A percentile compares a stretch with the other conserved stretches of the same genome.
Conservation (phyloP, 371 early-diverging fungal genomes). For the Mortierella sp. region DNA sequence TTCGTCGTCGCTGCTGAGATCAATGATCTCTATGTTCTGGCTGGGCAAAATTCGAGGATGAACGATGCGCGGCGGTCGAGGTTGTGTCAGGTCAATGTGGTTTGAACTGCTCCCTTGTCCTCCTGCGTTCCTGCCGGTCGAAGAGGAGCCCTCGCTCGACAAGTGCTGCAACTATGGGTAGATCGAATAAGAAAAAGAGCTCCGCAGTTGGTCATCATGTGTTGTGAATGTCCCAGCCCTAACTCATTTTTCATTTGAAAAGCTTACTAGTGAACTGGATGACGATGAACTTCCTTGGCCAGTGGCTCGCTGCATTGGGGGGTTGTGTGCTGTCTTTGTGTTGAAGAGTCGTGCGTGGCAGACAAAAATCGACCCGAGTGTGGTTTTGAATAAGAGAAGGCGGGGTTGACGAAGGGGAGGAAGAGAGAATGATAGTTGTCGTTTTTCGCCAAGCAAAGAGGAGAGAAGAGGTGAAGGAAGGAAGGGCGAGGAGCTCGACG, state of each 20-base stretch:
- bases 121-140: conserved; percentile 2
- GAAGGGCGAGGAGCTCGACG: not conserved
- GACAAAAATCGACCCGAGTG: too few species aligned
- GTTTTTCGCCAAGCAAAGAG: not conserved
- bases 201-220: not conserved
- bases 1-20: conserved; percentile 39
- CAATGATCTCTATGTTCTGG: conserved; percentile 34
- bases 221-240: not conserved
- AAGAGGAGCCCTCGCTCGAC: not conserved
- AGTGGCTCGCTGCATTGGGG: conserved; percentile 4
- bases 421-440: not conserved
- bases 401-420: too few species aligned
- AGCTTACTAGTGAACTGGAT: not conserved
- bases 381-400: too few species aligned
- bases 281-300: not conserved
- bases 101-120: not conserved
- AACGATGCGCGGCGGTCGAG: conserved; percentile 21
- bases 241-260: not conserved
- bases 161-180: not conserved
- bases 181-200: not conserved
- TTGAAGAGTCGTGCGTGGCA: not conserved
- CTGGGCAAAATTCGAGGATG: conserved; percentile 32
- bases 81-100: conserved; percentile 43
- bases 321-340: not conserved
- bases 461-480: not conserved